Base-by-base conservation (phyloP, 805 yeast genomes). In the Candida krabiensis region DNA sequence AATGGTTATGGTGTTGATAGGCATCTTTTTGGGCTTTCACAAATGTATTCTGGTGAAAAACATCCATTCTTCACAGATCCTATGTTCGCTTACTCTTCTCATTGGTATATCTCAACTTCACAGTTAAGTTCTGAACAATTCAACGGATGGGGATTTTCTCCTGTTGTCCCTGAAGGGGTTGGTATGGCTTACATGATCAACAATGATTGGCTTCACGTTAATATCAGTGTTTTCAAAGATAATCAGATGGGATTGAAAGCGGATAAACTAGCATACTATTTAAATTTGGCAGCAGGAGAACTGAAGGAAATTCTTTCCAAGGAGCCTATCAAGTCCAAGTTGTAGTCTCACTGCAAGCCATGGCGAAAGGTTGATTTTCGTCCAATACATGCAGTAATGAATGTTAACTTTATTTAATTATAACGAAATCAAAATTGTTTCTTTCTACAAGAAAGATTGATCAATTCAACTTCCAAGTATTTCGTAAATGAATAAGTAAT, bases 91-190 rank as follows among this genome's bases (percentile, higher is more conserved):
- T 91, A 87, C 68, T 82, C 95, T 5, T 69, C 80, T 22, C 77
- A 86, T 31, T 91, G 99, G 99, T 81, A 75, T 61, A 62, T 91
- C 36, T 85, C 95, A 14, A 80, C 96, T 2, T 88, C 96, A 1
- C 98, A 91, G 65, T 72, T 91, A 49, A 84, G 93, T 7, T 84
- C 95, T 4, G 86, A 83, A 53, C 71, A 71, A 63, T 86, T 88
- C 66, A 88, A 88, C 60, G 90, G 95, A 30, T 91, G 90, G 73
- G 99, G 99, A 23, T 91, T 89, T 87, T 79, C 96, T 14, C 96
- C 95, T 62, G 98, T 93, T 34, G 80, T 85, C 52, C 96, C 90
- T 57, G 86, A 83, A 44, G 99, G 99, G 7, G 81, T 86, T 55
- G 99, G 98, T 6, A 73, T 87, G 46, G 97, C 96, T 7, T 91